Base-by-base conservation (phyloP, 1,284 basidiomycete species). In the Cutaneotrichosporon sp. region DNA sequence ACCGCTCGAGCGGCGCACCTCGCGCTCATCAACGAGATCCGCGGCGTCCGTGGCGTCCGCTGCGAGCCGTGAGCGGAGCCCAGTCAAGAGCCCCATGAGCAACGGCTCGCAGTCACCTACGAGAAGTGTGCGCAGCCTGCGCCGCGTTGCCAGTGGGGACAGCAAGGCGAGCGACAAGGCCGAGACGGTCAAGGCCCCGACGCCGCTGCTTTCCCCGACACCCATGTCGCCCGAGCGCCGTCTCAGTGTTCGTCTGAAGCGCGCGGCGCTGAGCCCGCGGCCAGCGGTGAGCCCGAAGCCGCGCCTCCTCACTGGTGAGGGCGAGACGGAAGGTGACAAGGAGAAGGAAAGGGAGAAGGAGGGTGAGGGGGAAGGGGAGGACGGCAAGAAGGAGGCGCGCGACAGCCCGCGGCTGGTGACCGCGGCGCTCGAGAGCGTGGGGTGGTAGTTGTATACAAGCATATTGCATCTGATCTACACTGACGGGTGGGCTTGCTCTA, bases 371-470 rank as follows among this genome's bases (percentile, higher is more conserved):
- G 43, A 24, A 45, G 20, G 43, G 43, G 20, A 45, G 4, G 43
- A n/a, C n/a, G n/a, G 43, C n/a, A 46, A 14, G 25, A 45, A 45
- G n/a, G n/a, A 45, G 43, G n/a, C 20, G 22, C 9, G 20, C 13
- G 47, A 50, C 47, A 31, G 27, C 16, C 47, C 47, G 25, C 45
- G 22, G 45, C 27, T 50, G 25, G 47, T 50, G 25, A 31, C 47
- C 13, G 47, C 47, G 14, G 25, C 47, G 18, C 25, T 50, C 3
- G 47, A 50, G 25, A 50, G 47, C 25, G 47, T 50, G 47, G 47
- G 47, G 47, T 50, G 47, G 47, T 50, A 50, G 47, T 29, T 50
- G 47, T 50, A 50, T n/a, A 50, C 10, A 43, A 43, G 22, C 45
- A 46, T 42, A 42, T 42, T 42, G 38, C 38, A 42, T 42, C 16